Conservation (phyloP, 2,329 filamentous ascomycete species). For the Blastomyces gilchristii region DNA sequence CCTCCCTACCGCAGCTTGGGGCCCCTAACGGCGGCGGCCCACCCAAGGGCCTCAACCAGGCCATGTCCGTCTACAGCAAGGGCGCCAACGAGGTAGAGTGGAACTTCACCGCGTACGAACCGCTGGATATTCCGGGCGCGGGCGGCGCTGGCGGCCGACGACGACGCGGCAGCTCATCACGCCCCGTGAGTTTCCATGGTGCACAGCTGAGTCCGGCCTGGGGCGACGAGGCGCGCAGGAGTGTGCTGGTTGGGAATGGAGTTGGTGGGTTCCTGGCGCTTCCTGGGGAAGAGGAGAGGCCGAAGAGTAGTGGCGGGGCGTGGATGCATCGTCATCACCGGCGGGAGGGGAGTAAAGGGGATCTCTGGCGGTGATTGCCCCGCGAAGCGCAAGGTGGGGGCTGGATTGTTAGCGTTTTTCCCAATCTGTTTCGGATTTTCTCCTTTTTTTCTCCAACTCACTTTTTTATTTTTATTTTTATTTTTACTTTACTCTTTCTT, state of each 20-base stretch:
- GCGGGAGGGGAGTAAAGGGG: constrained; percentile 26
- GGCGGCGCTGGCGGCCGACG: constrained; percentile 13
- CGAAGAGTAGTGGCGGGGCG: constrained; percentile 25
- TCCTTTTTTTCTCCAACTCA: too few species aligned
- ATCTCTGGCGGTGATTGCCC: constrained; percentile 30
- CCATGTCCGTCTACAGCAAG: constrained; percentile 55
- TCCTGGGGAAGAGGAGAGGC: constrained; percentile 42
- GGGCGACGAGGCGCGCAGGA: constrained; percentile 51
- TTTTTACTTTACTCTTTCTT: neutral
- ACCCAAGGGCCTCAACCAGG: constrained; percentile 38
- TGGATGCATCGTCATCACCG: constrained; percentile 7
- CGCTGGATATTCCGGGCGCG: constrained; percentile 27
- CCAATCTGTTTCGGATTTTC: neutral
- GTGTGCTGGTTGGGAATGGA: constrained; percentile 56
- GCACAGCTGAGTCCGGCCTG: constrained; percentile 44
- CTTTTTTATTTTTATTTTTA: neutral
- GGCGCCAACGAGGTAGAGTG: constrained; percentile 58
- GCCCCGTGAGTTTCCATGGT: constrained; percentile 40
- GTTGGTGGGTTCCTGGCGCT: constrained; percentile 57
- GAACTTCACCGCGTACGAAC: constrained; percentile 54
- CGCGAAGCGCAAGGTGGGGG: neutral
- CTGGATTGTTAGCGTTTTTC: too few species aligned
- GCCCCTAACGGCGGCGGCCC: constrained; percentile 20
- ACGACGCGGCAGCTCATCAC: constrained; percentile 29
- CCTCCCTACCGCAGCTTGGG: constrained; percentile 52